Base-by-base conservation (phyloP, 805 yeast genomes). In the Torulaspora maleeae region DNA sequence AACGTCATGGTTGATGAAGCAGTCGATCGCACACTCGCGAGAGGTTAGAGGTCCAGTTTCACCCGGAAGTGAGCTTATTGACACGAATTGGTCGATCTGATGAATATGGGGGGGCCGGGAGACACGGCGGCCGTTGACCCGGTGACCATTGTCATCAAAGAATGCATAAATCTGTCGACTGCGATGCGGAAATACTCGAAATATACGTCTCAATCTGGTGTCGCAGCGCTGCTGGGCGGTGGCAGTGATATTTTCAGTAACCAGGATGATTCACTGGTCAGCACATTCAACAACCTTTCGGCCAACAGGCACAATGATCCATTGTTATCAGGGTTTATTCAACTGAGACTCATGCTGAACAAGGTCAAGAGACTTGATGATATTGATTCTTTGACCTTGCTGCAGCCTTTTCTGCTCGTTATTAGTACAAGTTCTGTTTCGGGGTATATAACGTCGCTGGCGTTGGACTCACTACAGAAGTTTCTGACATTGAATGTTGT, bases 161-260 rank as follows among this genome's bases (percentile, higher is more conserved):
- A 93, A 69, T 88, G 96, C 64, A 84, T 87, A 59, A 75, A 82
- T 46, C 77, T 93, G 42, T 79, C 91, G 15, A 82, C 95, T 15
- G 89, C 93, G 17, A 88, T 93, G 95, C 75, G 97, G 44, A 89
- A 88, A 60, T 75, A 86, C 51, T 78, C 89, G 60, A 79, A 86
- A 51, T 83, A 84, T 54, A 77, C 84, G 59, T 59, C 64, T 1
- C 69, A 64, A 34, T 75, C 83, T 5, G 87, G 89, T 2, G 93
- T 90, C 30, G 91, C 96, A 8, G 87, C 95, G 5, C 79, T 91
- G 25, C 71, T 91, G 36, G 85, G 93, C 2, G 81, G 85, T 4
- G 75, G 80, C 7, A 59, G 66, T 38, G 74, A 79, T 36, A 73
- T 79, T 38, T 78, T 79, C 53, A 76, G 66, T 47, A 70, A 69